These are phyloP conservation scores for Quercus bicolor DNA, from an alignment of 306 rosid species.

Conservation along the genomic window DNA sequence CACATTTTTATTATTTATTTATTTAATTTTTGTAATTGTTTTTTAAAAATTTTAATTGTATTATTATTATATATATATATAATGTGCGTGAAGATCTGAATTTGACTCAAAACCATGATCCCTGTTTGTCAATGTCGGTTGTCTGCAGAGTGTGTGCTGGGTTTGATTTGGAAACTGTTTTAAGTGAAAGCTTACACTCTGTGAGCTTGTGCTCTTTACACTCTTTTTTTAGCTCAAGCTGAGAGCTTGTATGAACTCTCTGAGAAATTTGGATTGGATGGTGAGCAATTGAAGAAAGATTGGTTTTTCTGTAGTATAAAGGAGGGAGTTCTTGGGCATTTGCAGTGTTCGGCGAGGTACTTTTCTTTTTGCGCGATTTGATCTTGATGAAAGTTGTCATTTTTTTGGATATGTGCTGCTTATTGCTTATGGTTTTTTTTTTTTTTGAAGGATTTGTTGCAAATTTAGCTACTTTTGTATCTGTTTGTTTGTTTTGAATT, in stretches of 20 bases:
- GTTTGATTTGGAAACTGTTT: slow-evolving; percentile 8
- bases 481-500: neutral
- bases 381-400: neutral
- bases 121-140: neutral
- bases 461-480: neutral
- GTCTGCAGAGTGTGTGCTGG: slow-evolving; percentile 26
- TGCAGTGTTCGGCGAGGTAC: slow-evolving; percentile 35
- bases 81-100: slow-evolving; percentile 40
- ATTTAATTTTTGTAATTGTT: neutral
- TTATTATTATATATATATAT: neutral
- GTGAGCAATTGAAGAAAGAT: slow-evolving; percentile 16
- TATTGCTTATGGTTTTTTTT: too few relatives aligned
- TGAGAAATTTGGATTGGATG: slow-evolving; percentile 22
- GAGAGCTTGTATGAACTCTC: neutral
- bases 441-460: neutral
- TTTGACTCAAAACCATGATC: slow-evolving; percentile 16
- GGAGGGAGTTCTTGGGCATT: slow-evolving; percentile 55
- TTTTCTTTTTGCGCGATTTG: slow-evolving; percentile 1
- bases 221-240: neutral
- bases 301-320: slow-evolving; percentile 23
- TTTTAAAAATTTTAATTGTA: neutral
- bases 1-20: neutral
- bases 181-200: neutral
- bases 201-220: slow-evolving; percentile 6
- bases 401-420: neutral